Evolutionary conservation across 352 stramenopile species (phyloP), one percentile per base, ranked within the genome.

Genomic region (Globisporangium yorkense): DNA sequence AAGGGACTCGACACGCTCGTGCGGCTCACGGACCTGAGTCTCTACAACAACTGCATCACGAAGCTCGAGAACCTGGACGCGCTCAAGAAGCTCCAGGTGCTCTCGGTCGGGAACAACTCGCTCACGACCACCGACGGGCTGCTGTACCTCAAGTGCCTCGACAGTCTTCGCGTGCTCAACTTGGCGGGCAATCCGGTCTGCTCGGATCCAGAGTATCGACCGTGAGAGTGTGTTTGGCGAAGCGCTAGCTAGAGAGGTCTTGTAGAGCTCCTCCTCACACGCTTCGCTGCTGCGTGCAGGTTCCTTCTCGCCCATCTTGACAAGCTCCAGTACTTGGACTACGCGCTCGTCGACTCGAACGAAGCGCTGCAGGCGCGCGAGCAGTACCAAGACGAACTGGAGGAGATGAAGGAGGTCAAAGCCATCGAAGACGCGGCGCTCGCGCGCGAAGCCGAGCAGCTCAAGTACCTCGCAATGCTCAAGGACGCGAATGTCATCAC

Each of bases 1-100:
- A 81, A 92, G 40, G 94, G 94, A 0, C 72, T 98, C 16, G 88
- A 97, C n/a, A 88, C 80, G 27, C 77, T 98, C 18, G 87, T 84
- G 21, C 67, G 93, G 43, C 80, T 98, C 15, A 94, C 87, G 29
- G 94, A 98, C 55, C 69, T 98, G 21, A 96, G 77, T 55, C 70
- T 98, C 2, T 98, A 96, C 72, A 97, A 94, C 65, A 98, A 98
- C 66, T 85, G 86, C 62, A 97, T 98, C 61, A 44, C 71, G n/a
- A 92, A 94, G 54, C 71, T 98, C 48, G 87, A 97, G 60, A 95
- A 93, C 55, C 68, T 98, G 21, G 88, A 97, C 24, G 63, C 71
- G n/a, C 92, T 96, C 59, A 86, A 82, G 63, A 70, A 86, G 24
- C 78, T 98, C 0, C 87, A 98, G 70, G 95, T 96, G 44, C 75